Evolutionary conservation across 441 rosid genomes (phyloP).

Genomic region (Eutrema salsugineum): DNA sequence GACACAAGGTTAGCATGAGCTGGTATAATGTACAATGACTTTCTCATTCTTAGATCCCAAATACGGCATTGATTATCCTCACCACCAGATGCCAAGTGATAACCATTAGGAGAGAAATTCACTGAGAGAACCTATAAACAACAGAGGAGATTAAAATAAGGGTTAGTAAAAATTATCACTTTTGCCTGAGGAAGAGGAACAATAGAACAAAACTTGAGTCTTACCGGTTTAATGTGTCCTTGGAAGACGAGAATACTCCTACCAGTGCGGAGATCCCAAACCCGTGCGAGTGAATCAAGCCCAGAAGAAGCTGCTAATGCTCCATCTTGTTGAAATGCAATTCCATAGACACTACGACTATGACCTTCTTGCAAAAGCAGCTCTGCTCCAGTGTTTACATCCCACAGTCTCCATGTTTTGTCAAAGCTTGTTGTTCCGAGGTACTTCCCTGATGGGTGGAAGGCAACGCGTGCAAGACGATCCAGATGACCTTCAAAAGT

Average conservation of each 20-base stretch:
- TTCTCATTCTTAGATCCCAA: slow-evolving; percentile 95
- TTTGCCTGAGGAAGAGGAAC: neutral
- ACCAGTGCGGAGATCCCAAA: slow-evolving; percentile 97
- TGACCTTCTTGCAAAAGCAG: slow-evolving; percentile 96
- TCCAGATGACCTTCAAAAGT: slow-evolving; percentile 89
- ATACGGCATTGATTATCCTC: slow-evolving; percentile 92
- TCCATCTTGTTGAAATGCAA: slow-evolving; percentile 91
- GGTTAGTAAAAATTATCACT: neutral
- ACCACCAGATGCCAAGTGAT: slow-evolving; percentile 92
- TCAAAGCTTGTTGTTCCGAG: slow-evolving; percentile 93
- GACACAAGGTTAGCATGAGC: slow-evolving; percentile 92
- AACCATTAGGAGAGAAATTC: slow-evolving; percentile 92
- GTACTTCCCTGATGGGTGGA: slow-evolving; percentile 93
- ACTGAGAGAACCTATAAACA: slow-evolving; percentile 80
- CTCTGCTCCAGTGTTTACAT: slow-evolving; percentile 70
- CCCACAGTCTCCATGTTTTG: slow-evolving; percentile 97
- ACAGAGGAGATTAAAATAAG: slow-evolving; percentile 1
- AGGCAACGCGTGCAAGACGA: slow-evolving; percentile 85
- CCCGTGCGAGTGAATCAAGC: slow-evolving; percentile 79
- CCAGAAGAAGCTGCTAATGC: slow-evolving; percentile 90
- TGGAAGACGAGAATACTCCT: slow-evolving; percentile 80
- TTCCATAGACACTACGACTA: slow-evolving; percentile 82
- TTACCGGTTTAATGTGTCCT: slow-evolving; percentile 92
- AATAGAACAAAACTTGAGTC: slow-evolving; percentile 14
- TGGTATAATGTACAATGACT: slow-evolving; percentile 69